These are phyloP conservation scores for Colletotrichum tropicale DNA, from an alignment of 2,329 filamentous ascomycete species.

Conservation along the genomic window DNA sequence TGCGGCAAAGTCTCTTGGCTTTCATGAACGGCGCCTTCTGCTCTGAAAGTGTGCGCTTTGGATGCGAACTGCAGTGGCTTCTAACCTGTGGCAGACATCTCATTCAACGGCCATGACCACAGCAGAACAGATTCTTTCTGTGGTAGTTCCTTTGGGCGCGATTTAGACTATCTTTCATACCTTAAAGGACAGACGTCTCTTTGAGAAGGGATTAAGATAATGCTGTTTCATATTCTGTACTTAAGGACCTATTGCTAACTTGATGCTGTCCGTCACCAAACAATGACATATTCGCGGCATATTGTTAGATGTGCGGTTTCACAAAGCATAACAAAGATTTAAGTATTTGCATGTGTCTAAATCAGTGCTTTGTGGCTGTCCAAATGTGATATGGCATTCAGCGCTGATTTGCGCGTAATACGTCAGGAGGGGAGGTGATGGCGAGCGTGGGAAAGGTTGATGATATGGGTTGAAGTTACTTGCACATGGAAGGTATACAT, in stretches of 20 bases:
- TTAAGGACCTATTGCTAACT: background rate
- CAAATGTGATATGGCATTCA: background rate
- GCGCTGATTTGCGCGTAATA: background rate
- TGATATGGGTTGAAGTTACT: background rate
- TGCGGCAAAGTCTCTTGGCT: accelerated
- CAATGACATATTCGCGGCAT: background rate
- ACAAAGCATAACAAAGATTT: background rate
- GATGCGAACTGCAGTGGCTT: background rate
- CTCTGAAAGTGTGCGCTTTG: no score
- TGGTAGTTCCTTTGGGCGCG: background rate
- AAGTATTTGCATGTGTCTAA: background rate
- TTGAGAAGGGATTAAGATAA: background rate
- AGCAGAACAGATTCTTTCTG: no score
- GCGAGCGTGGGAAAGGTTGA: background rate
- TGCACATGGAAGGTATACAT: background rate
- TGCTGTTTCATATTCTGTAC: background rate
- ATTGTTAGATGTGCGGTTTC: background rate
- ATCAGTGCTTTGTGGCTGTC: background rate
- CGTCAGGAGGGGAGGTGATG: background rate
- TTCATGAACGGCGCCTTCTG: accelerated
- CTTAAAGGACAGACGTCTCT: accelerated
- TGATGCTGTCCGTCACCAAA: background rate
- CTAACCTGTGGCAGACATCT: background rate
- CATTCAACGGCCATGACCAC: background rate
- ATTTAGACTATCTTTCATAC: background rate